These are phyloP conservation scores for Diaporthe capsici DNA, from an alignment of 2,329 filamentous ascomycete species.

Conservation along the genomic window DNA sequence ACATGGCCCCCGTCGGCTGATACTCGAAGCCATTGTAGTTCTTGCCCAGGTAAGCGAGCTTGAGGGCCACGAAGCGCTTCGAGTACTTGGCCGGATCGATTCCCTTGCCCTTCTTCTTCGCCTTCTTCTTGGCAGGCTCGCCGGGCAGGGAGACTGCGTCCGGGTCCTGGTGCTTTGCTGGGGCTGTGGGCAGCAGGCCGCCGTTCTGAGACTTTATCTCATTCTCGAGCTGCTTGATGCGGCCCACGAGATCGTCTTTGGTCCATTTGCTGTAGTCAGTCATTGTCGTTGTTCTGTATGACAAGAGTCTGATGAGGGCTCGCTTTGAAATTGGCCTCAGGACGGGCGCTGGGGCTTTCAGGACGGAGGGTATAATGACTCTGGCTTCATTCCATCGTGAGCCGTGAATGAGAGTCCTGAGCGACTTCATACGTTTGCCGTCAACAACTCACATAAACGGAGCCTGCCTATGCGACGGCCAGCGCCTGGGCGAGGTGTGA, in stretches of 20 bases:
- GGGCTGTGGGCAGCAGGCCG: neutral
- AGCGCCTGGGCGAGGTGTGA: neutral
- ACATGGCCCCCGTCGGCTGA: constrained; percentile 77
- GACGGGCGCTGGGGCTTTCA: neutral
- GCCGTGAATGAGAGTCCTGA: neutral
- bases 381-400: constrained; percentile 38
- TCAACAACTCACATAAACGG: constrained; percentile 28
- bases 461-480: neutral
- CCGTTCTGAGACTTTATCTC: constrained; percentile 62
- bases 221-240: constrained; percentile 77
- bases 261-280: constrained; percentile 75
- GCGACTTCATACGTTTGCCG: constrained; percentile 33
- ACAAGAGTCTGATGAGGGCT: constrained; percentile 1
- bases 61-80: constrained; percentile 89
- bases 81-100: constrained; percentile 87
- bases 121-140: constrained; percentile 36
- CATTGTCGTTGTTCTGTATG: constrained; percentile 37
- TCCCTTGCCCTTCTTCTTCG: constrained; percentile 61
- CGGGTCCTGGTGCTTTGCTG: neutral
- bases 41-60: constrained; percentile 93
- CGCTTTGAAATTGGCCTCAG: neutral
- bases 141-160: neutral
- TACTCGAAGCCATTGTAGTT: constrained; percentile 95
- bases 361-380: neutral
- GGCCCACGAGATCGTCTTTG: constrained; percentile 75